Evolutionary conservation across 1,139 yeast genomes (phyloP).

Genomic region (Suhomyces yuchorum): DNA sequence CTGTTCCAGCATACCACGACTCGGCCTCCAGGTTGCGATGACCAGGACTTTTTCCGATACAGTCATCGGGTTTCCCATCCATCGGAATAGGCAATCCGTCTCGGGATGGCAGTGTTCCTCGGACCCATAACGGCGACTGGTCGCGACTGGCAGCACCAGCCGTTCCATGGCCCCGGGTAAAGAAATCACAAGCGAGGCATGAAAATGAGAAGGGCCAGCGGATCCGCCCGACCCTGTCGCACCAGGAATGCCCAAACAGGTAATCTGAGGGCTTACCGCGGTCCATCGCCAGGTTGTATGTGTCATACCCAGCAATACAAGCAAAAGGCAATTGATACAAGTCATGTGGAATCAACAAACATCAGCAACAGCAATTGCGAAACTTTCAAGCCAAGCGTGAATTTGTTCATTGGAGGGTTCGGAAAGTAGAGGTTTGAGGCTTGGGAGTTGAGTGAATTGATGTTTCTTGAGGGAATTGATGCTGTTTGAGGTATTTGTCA

Average conservation of each 20-base stretch:
- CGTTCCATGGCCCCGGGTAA: not conserved
- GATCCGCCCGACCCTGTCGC: slow-evolving; percentile 1
- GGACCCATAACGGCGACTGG: not conserved
- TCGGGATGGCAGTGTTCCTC: not conserved
- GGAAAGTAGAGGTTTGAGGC: not conserved
- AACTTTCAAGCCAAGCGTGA: not conserved
- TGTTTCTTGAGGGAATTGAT: not conserved
- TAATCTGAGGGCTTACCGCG: not conserved
- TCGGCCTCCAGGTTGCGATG: not conserved
- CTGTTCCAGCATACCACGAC: too few species aligned
- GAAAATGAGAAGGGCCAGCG: slow-evolving; percentile 1
- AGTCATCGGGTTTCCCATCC: not conserved
- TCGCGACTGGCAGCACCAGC: not conserved
- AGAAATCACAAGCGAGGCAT: slow-evolving; percentile 9
- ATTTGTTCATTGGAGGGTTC: not conserved
- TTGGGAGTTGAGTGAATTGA: not conserved
- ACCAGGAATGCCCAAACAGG: slow-evolving; percentile 2
- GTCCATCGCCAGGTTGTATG: not conserved
- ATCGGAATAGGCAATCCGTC: not conserved
- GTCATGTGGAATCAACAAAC: not conserved
- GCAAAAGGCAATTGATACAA: not conserved
- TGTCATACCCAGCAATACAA: not conserved
- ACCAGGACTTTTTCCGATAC: not conserved
- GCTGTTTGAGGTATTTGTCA: not conserved
- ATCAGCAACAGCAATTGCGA: not conserved